Conservation (phyloP, 73 alveolate genomes). For the Tetrahymena borealis region DNA sequence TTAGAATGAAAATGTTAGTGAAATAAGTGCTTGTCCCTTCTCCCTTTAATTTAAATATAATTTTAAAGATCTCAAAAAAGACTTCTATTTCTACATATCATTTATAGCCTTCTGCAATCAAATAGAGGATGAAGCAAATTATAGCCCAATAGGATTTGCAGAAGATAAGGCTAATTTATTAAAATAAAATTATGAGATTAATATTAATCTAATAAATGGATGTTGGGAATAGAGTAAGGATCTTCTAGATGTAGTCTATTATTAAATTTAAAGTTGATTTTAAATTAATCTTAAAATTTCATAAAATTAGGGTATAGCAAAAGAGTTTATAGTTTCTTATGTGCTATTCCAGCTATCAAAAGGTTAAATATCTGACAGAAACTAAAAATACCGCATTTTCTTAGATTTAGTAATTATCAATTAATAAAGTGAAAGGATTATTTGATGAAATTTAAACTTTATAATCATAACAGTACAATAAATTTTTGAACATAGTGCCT, state of each 20-base stretch:
- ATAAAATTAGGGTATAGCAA: neutral
- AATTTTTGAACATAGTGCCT: neutral
- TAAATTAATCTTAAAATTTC: neutral
- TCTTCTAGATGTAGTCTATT: neutral
- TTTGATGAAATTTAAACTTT: neutral
- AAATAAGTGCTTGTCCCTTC: neutral
- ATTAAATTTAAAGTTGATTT: neutral
- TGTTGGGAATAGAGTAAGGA: neutral
- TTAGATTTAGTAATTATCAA: neutral
- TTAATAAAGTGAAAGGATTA: neutral
- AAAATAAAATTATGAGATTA: neutral
- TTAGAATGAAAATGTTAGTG: neutral
- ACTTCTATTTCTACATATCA: neutral
- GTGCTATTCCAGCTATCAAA: neutral
- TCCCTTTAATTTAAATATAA: neutral
- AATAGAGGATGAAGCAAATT: neutral
- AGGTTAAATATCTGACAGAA: neutral
- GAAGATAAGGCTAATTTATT: neutral
- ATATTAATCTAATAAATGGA: neutral
- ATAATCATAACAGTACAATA: neutral
- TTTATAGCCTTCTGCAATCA: neutral
- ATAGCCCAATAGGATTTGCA: neutral
- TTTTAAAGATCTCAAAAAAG: neutral
- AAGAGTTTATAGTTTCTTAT: neutral
- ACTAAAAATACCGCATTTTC: neutral